These are phyloP conservation scores for Talaromyces sp. DNA, from an alignment of 2,329 filamentous ascomycete genomes.

Conservation along the genomic window DNA sequence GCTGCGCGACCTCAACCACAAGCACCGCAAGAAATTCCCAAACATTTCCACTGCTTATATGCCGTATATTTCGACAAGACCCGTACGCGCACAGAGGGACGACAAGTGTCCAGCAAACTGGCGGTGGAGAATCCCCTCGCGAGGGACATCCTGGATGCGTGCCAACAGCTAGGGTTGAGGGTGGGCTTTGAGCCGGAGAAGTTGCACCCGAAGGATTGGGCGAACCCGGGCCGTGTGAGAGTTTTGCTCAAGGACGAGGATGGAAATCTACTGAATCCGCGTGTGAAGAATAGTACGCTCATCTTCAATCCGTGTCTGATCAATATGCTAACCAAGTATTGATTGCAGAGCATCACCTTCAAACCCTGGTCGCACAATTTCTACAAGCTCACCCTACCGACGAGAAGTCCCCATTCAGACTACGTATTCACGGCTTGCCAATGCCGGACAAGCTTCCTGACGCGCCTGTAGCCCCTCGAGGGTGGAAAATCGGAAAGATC, in stretches of 20 bases:
- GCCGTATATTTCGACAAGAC: conserved; percentile 88
- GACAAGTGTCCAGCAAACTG: conserved; percentile 67
- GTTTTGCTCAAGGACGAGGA: conserved; percentile 62
- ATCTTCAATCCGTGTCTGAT: not conserved
- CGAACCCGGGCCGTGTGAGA: conserved; percentile 86
- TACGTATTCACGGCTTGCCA: conserved; percentile 70
- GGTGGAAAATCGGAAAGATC: conserved; percentile 84
- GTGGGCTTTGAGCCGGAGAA: conserved; percentile 86
- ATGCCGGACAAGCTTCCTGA: conserved; percentile 65
- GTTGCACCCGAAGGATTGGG: conserved; percentile 94
- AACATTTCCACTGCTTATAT: conserved; percentile 84
- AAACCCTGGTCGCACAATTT: conserved; percentile 72
- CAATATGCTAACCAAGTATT: not conserved
- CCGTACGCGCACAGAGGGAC: conserved; percentile 65
- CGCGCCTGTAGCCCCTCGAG: conserved; percentile 70
- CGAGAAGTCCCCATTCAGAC: conserved; percentile 64
- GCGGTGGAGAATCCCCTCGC: conserved; percentile 84
- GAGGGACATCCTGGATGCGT: conserved; percentile 83
- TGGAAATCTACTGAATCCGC: conserved; percentile 48
- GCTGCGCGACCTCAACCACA: conserved; percentile 37
- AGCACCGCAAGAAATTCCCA: conserved; percentile 56
- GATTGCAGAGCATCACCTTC: conserved; percentile 71
- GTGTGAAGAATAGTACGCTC: conserved; percentile 61
- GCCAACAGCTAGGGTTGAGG: conserved; percentile 59
- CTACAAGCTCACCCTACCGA: conserved; percentile 74